Evolutionary conservation across 1,139 yeast species (phyloP).

Genomic region (Blastobotrys aristatus): DNA sequence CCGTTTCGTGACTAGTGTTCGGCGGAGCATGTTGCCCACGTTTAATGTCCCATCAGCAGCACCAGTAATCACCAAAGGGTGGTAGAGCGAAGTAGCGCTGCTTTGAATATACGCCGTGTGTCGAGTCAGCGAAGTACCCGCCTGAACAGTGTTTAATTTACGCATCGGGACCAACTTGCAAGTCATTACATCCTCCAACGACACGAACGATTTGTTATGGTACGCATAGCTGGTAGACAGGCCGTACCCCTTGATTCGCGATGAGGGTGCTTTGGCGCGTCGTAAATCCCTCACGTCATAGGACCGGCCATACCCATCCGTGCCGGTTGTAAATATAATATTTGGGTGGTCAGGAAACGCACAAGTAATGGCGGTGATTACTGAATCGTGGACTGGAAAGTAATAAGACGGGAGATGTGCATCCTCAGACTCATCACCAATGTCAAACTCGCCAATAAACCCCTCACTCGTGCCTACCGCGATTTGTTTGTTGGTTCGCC

Average conservation of each 20-base stretch:
- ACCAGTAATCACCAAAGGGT: constrained; percentile 60
- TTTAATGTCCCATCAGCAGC: constrained; percentile 56
- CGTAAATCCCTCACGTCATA: constrained; percentile 42
- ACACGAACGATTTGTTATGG: constrained; percentile 38
- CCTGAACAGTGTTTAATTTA: constrained; percentile 30
- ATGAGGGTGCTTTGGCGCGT: constrained; percentile 35
- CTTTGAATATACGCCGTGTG: constrained; percentile 40
- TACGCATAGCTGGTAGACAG: constrained; percentile 36
- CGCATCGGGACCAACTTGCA: constrained; percentile 38
- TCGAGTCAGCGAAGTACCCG: constrained; percentile 35
- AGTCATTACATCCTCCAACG: constrained; percentile 41
- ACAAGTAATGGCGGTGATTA: constrained; percentile 44
- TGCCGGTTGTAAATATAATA: constrained; percentile 44
- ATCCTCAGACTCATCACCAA: constrained; percentile 28
- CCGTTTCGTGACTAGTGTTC: constrained; percentile 41
- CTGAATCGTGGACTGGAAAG: constrained; percentile 45
- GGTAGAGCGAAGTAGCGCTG: constrained; percentile 42
- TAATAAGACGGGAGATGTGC: constrained; percentile 44
- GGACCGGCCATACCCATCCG: constrained; percentile 42
- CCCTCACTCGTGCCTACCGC: constrained; percentile 67
- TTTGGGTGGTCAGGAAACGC: constrained; percentile 41
- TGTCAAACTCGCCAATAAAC: constrained; percentile 55
- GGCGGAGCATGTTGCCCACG: constrained; percentile 41
- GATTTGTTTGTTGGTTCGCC: constrained; percentile 46
- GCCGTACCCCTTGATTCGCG: constrained; percentile 36